Base-by-base conservation (phyloP, 441 rosid genomes). In the Mallotus japonicus region DNA sequence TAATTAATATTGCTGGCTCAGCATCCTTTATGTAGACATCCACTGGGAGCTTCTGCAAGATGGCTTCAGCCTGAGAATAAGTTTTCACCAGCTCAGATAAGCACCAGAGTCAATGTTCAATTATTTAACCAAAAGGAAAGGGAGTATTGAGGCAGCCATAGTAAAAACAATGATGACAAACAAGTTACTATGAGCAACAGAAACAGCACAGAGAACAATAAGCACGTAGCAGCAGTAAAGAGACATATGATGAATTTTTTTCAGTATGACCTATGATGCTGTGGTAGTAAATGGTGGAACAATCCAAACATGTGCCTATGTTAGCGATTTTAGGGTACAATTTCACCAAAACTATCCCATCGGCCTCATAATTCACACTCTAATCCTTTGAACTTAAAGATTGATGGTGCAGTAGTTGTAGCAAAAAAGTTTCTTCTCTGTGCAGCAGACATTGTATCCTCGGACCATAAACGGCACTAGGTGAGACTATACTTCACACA, bases 41-140 rank as follows among this genome's bases (percentile, higher is more conserved):
- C 73, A 60, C 62, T 40, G 87, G 83, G 44, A 88, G 87, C 85
- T 80, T 82, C 76, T 83, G 87, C 81, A 79, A 72, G 81, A 88
- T 89, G 83, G 96, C 90, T 77, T 87, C 91, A 77, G 92, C 96
- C 98, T 92, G 97, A 82, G 76, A 86, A 80, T 76, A 83, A 69
- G 47, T 74, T 77, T 75, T 71, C 19, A 73, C 50, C 77, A 72
- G 75, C 76, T 56, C 77, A 67, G 63, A 46, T 74, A 73, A 77
- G 79, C 47, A 71, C 63, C 67, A 64, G 53, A 70, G 64, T 75
- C 76, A 71, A 73, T 70, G 17, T 60, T 69, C 60, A 74, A 69
- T 42, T 49, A 57, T n/a, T 73, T 17, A 73, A 55, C 67, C 65
- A 56, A 76, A 68, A 69, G 62, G 59, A 42, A 68, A 71, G 2